phyloP scores from a whole-genome alignment of 768 basidiomycete species.

The Suillus variegatus region DNA sequence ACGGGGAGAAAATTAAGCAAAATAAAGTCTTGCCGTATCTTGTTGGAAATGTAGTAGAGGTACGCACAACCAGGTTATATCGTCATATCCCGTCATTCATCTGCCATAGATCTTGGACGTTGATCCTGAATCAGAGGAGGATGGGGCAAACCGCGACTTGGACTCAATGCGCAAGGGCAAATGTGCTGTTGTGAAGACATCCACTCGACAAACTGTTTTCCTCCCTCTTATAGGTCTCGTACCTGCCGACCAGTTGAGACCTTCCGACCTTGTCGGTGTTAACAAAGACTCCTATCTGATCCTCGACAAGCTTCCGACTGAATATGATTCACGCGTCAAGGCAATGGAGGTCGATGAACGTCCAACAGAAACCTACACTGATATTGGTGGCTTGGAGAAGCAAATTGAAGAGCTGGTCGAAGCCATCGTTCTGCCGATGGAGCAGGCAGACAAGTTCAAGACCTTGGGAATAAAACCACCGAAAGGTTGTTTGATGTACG shows the following conservation, averaged over 20 bases:
- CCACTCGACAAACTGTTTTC: slow-evolving; percentile 98
- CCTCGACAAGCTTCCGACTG: slow-evolving; percentile 92
- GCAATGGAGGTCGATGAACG: slow-evolving; percentile 99
- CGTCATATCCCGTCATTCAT: slow-evolving; percentile 4
- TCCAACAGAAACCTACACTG: slow-evolving; percentile 95
- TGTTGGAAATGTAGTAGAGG: slow-evolving; percentile 97
- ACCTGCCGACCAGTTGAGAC: slow-evolving; percentile 85
- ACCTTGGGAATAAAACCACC: slow-evolving; percentile 96
- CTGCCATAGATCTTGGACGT: slow-evolving; percentile 81
- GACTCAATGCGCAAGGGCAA: slow-evolving; percentile 97
- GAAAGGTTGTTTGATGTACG: slow-evolving; percentile 98
- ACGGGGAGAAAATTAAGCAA: slow-evolving; percentile 98
- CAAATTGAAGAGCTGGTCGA: slow-evolving; percentile 99
- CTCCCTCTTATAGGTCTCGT: slow-evolving; percentile 97
- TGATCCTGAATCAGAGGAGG: slow-evolving; percentile 90
- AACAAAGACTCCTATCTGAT: slow-evolving; percentile 99
- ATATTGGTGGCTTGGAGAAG: slow-evolving; percentile 98
- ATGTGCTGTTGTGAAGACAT: slow-evolving; percentile 98
- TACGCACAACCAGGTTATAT: slow-evolving; percentile 35
- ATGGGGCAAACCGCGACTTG: slow-evolving; percentile 93
- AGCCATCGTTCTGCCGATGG: slow-evolving; percentile 98
- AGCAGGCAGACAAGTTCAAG: slow-evolving; percentile 98
- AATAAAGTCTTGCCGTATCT: slow-evolving; percentile 98
- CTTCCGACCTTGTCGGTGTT: slow-evolving; percentile 94
- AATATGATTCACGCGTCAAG: slow-evolving; percentile 97